A percentile compares a stretch with the other conserved stretches of the same genome.
Conservation (phyloP, 2,329 filamentous ascomycete genomes). For the Fusarium haematococcum region DNA sequence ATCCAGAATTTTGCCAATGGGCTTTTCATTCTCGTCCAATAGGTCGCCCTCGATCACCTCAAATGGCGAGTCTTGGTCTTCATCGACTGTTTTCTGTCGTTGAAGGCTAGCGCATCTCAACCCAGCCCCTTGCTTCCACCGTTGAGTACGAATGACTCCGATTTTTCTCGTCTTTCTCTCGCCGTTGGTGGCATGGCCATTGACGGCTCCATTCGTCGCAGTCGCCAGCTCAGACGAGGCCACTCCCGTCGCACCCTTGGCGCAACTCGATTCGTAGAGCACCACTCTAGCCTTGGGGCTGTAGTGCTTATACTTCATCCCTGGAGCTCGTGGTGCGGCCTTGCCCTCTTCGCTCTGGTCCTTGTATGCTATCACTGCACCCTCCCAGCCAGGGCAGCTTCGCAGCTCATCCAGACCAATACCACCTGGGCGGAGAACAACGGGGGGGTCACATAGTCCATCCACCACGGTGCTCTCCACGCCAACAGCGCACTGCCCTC, state of each 20-base stretch:
- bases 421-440: slow-evolving; percentile 87
- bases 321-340: slow-evolving; percentile 81
- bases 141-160: slow-evolving; percentile 67
- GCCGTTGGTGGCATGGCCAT: slow-evolving; percentile 39
- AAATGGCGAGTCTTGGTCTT: slow-evolving; percentile 49
- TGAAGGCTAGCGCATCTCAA: slow-evolving; percentile 49
- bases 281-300: slow-evolving; percentile 89
- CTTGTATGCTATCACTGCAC: slow-evolving; percentile 81
- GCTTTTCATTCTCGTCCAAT: slow-evolving; percentile 46
- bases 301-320: slow-evolving; percentile 99
- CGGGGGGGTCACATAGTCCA: slow-evolving; percentile 83
- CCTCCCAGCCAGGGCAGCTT: slow-evolving; percentile 82
- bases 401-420: slow-evolving; percentile 85
- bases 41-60: slow-evolving; percentile 57
- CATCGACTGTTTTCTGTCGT: slow-evolving; percentile 36
- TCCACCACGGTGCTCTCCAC: slow-evolving; percentile 98
- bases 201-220: slow-evolving; percentile 34
- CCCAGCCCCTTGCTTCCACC: slow-evolving; percentile 62
- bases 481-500: slow-evolving; percentile 86
- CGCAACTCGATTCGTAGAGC: slow-evolving; percentile 75
- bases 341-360: slow-evolving; percentile 77
- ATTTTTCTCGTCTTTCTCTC: slow-evolving; percentile 48
- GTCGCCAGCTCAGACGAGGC: slow-evolving; percentile 49
- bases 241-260: slow-evolving; percentile 51
- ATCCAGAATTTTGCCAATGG: slow-evolving; percentile 68